Evolutionary conservation across 176 grass and related monocot species (phyloP).

Genomic region (Triticum monococcum): DNA sequence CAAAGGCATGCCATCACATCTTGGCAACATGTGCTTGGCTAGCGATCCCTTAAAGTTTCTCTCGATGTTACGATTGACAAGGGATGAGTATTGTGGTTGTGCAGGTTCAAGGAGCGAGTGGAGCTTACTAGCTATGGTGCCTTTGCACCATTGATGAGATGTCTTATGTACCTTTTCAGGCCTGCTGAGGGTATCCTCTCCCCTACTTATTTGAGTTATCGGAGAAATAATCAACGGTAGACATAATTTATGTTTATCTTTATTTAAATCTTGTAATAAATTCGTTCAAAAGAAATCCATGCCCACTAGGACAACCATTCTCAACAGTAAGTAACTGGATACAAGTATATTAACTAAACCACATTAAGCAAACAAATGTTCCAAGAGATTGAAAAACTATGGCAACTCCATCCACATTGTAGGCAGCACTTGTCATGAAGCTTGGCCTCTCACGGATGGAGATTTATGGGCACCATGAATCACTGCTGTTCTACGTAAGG

Average conservation of each 20-base stretch:
- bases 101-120: too few species aligned
- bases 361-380: neutral
- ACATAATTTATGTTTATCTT: neutral
- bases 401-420: neutral
- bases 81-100: too few species aligned
- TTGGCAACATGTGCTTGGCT: too few species aligned
- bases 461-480: neutral
- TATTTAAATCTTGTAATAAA: neutral
- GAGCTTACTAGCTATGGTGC: too few species aligned
- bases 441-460: neutral
- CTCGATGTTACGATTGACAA: too few species aligned
- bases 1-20: too few species aligned
- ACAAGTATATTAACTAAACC: neutral
- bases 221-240: neutral
- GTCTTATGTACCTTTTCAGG: too few species aligned
- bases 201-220: neutral
- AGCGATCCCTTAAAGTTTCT: too few species aligned
- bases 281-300: neutral
- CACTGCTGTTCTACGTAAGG: conserved; percentile 5
- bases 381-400: neutral
- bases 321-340: neutral
- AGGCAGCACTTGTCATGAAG: neutral
- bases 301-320: neutral
- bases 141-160: too few species aligned
- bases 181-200: too few species aligned